Evolutionary conservation across 2,329 filamentous ascomycete genomes (phyloP).

Genomic region (Colletotrichum zoysiae): DNA sequence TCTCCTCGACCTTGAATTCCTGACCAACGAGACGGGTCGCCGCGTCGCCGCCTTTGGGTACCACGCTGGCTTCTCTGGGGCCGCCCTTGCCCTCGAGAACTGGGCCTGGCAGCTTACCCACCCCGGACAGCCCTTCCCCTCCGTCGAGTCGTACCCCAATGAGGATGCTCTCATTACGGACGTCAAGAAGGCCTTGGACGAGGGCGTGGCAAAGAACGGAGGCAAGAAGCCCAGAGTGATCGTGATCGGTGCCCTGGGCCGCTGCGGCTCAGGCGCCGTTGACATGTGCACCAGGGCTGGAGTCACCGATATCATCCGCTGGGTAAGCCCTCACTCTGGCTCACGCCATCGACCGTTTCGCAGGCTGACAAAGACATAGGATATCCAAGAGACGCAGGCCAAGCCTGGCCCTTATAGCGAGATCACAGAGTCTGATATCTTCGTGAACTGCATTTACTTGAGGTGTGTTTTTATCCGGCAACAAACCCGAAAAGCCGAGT

Average conservation of each 20-base stretch:
- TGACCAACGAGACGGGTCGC: constrained; percentile 77
- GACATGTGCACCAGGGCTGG: constrained; percentile 83
- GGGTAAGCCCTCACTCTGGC: constrained; percentile 46
- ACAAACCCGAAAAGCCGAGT: no score
- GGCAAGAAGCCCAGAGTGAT: constrained; percentile 76
- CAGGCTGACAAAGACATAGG: constrained; percentile 69
- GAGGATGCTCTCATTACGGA: constrained; percentile 79
- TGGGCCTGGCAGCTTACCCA: constrained; percentile 88
- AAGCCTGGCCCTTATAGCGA: constrained; percentile 82
- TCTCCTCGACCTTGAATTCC: constrained; percentile 89
- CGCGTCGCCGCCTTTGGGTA: constrained; percentile 80
- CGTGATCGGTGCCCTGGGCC: constrained; percentile 86
- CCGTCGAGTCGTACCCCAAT: constrained; percentile 77
- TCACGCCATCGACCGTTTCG: neutral
- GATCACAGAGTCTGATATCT: constrained; percentile 81
- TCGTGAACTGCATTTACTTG: constrained; percentile 93
- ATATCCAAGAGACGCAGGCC: constrained; percentile 80
- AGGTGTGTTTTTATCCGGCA: constrained; percentile 1
- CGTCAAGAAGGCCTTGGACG: constrained; percentile 78
- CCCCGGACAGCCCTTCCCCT: constrained; percentile 74
- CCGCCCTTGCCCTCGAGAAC: constrained; percentile 80
- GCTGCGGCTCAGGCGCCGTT: constrained; percentile 87
- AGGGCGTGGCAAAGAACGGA: constrained; percentile 75
- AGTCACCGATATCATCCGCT: constrained; percentile 65
- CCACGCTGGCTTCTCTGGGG: constrained; percentile 81